Base-by-base conservation (phyloP, 1,139 yeast genomes). In the Yamadazyma aaseri region DNA sequence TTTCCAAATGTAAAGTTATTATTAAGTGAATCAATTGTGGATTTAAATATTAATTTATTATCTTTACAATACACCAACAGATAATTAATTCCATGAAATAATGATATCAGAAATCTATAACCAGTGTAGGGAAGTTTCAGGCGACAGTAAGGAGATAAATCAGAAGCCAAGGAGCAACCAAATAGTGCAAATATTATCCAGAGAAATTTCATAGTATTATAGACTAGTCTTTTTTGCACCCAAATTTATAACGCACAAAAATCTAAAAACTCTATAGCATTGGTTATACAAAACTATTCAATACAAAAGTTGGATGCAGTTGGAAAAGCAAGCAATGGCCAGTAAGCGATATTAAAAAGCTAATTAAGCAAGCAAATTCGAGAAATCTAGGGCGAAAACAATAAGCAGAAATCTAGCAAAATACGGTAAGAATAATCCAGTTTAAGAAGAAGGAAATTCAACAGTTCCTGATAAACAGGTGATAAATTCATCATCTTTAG, bases 381-480 rank as follows among this genome's bases (percentile, higher is more conserved):
- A n/a, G n/a, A n/a, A n/a, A n/a, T n/a, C n/a, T n/a, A n/a, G n/a
- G n/a, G n/a, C n/a, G n/a, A n/a, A n/a, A n/a, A n/a, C n/a, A n/a
- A n/a, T n/a, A n/a, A n/a, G n/a, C n/a, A n/a, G n/a, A n/a, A n/a
- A n/a, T n/a, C n/a, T n/a, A n/a, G n/a, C n/a, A n/a, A n/a, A n/a
- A n/a, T n/a, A n/a, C n/a, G n/a, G n/a, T n/a, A n/a, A n/a, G n/a
- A 18, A 18, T 9, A 18, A 18, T 18, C 23, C 18, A 11, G 15
- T 8, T 28, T 23, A 26, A 15, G 29, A 6, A 10, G 51, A 38
- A 6, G 63, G 79, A 60, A 84, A 81, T 33, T 75, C 79, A 27
- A 90, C 82, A 7, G 80, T 73, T 10, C 96, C 97, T 22, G 86
- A 76, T 51, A 92, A 70, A 59, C 98, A 92, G 21, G 96, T 81